A percentile compares a stretch with the other conserved stretches of the same genome.
Evolutionary conservation across 2,329 filamentous ascomycete genomes (phyloP).

Genomic region (Neofusicoccum parvum): DNA sequence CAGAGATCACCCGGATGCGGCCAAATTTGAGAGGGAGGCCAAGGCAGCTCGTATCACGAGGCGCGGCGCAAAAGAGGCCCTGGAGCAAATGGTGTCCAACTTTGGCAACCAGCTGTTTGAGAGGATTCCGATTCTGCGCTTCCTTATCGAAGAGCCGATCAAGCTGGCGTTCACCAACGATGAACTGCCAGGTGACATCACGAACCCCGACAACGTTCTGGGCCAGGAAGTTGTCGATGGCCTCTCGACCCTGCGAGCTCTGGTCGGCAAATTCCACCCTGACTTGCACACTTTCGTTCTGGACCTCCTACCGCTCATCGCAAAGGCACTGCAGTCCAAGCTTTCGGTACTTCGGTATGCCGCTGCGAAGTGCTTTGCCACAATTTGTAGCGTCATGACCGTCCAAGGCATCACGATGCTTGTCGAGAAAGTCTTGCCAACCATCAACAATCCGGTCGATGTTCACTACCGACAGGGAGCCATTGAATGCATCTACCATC

Average conservation of each 20-base stretch:
- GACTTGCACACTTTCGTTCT: slow-evolving; percentile 79
- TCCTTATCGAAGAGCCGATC: slow-evolving; percentile 81
- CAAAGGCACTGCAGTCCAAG: slow-evolving; percentile 82
- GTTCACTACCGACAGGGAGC: slow-evolving; percentile 88
- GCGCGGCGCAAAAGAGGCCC: slow-evolving; percentile 88
- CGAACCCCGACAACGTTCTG: slow-evolving; percentile 70
- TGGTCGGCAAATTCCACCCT: slow-evolving; percentile 84
- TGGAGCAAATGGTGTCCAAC: slow-evolving; percentile 80
- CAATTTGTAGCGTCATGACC: slow-evolving; percentile 93
- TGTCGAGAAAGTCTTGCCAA: slow-evolving; percentile 88
- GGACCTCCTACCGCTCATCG: slow-evolving; percentile 79
- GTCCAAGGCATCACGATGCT: slow-evolving; percentile 95
- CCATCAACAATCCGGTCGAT: slow-evolving; percentile 88
- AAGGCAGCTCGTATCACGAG: slow-evolving; percentile 87
- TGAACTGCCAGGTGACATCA: slow-evolving; percentile 69
- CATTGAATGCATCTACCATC: slow-evolving; percentile 92
- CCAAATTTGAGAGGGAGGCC: slow-evolving; percentile 85
- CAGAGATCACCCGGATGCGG: slow-evolving; percentile 87
- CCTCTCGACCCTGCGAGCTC: slow-evolving; percentile 85
- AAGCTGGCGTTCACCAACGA: slow-evolving; percentile 71
- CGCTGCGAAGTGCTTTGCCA: slow-evolving; percentile 95
- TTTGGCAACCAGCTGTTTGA: slow-evolving; percentile 78
- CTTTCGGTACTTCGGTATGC: slow-evolving; percentile 94
- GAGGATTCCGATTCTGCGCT: slow-evolving; percentile 80
- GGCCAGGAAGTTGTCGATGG: slow-evolving; percentile 95